Conservation (phyloP, 108 stramenopile species). For the Cyclotella kingstonii region DNA sequence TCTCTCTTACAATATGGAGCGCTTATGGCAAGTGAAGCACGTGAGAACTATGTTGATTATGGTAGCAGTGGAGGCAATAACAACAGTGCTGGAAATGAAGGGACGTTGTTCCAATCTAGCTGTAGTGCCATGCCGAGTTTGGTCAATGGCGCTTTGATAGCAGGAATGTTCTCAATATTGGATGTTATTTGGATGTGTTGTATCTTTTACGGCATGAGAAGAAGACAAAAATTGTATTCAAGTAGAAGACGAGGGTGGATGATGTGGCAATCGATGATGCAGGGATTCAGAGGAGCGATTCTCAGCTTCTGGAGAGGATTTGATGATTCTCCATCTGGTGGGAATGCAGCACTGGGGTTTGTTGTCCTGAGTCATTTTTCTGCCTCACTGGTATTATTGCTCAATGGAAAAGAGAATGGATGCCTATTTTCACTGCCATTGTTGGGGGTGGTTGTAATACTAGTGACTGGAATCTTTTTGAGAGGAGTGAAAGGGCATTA, state of each 20-base stretch:
- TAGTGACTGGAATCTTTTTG: slow-evolving; percentile 6
- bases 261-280: neutral
- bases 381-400: slow-evolving; percentile 34
- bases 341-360: slow-evolving; percentile 32
- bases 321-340: slow-evolving; percentile 17
- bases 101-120: slow-evolving; percentile 72
- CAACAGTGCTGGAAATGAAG: slow-evolving; percentile 50
- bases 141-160: slow-evolving; percentile 60
- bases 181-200: slow-evolving; percentile 85
- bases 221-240: slow-evolving; percentile 56
- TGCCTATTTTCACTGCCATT: slow-evolving; percentile 42
- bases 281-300: no score
- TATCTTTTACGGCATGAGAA: slow-evolving; percentile 80
- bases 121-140: slow-evolving; percentile 69
- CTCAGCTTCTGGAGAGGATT: slow-evolving; percentile 13
- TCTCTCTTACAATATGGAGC: slow-evolving; percentile 77
- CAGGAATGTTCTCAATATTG: slow-evolving; percentile 66
- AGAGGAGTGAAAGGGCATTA: slow-evolving; percentile 25
- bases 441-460: slow-evolving; percentile 32
- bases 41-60: slow-evolving; percentile 17
- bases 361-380: slow-evolving; percentile 17
- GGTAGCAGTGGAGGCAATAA: no score
- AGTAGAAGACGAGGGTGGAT: slow-evolving; percentile 20
- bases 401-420: slow-evolving; percentile 38
- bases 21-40: slow-evolving; percentile 65